These are phyloP conservation scores for Eucalyptus sideroxylon DNA, from an alignment of 345 rosid species.

Conservation along the genomic window DNA sequence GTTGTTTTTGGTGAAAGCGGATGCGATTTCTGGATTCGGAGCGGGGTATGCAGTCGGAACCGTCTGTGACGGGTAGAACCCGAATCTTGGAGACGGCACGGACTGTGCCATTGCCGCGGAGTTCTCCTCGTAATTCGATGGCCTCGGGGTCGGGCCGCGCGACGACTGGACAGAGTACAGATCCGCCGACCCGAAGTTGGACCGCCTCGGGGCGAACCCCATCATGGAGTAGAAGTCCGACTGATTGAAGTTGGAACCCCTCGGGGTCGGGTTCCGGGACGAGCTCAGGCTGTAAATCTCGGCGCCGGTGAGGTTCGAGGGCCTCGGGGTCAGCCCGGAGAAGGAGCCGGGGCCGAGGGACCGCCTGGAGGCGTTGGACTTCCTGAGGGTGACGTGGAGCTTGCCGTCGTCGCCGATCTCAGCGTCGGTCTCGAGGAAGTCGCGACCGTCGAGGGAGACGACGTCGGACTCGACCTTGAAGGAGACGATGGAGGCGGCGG, in stretches of 20 bases:
- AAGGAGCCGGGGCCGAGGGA: constrained; percentile 43
- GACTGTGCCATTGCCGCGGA: neutral
- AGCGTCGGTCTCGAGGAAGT: constrained; percentile 78
- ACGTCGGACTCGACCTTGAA: constrained; percentile 91
- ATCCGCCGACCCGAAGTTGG: constrained; percentile 80
- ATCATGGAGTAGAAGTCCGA: constrained; percentile 83
- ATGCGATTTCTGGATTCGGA: constrained; percentile 75
- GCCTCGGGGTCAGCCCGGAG: constrained; percentile 66
- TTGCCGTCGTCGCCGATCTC: constrained; percentile 84
- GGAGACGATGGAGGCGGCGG: constrained; percentile 86
- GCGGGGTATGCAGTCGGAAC: constrained; percentile 60
- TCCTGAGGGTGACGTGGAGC: constrained; percentile 81
- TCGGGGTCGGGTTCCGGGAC: constrained; percentile 70
- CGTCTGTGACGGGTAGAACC: constrained; percentile 55
- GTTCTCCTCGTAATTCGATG: constrained; percentile 82
- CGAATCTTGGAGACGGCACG: constrained; percentile 59
- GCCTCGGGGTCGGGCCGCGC: constrained; percentile 75
- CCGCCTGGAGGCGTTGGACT: constrained; percentile 72
- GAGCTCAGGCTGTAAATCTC: constrained; percentile 91
- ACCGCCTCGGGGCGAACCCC: constrained; percentile 25
- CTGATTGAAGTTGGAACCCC: constrained; percentile 88
- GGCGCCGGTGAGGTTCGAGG: constrained; percentile 87
- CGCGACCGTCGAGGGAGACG: constrained; percentile 77
- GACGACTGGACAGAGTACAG: constrained; percentile 84
- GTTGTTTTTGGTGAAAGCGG: constrained; percentile 7